A percentile compares a stretch with the other conserved stretches of the same genome.
These are phyloP conservation scores for Anthracocystis panici-leucophaei DNA, from an alignment of 1,284 basidiomycete species.

Conservation along the genomic window DNA sequence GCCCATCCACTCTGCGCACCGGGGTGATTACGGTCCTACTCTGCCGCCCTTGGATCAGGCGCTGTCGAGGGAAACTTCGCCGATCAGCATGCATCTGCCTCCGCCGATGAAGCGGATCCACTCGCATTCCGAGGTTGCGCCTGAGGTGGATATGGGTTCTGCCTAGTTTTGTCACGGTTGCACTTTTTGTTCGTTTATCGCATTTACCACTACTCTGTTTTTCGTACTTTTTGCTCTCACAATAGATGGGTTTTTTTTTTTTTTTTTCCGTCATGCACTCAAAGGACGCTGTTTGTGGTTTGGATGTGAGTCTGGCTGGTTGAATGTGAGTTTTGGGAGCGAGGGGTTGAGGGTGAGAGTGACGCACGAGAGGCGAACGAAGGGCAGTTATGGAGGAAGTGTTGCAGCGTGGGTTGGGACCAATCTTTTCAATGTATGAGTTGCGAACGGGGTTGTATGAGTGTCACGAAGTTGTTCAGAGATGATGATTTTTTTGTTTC, in stretches of 20 bases:
- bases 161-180: conserved; percentile 7
- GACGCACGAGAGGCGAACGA: too few relatives aligned
- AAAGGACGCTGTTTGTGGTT: too few relatives aligned
- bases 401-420: too few relatives aligned
- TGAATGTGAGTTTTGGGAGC: too few relatives aligned
- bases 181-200: neutral
- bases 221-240: neutral
- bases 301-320: too few relatives aligned
- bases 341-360: too few relatives aligned
- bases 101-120: conserved; percentile 47
- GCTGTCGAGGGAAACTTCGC: conserved; percentile 37
- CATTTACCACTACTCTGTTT: neutral
- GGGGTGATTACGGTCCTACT: conserved; percentile 30
- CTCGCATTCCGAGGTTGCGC: conserved; percentile 27
- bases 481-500: too few relatives aligned
- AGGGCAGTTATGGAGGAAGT: too few relatives aligned
- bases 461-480: too few relatives aligned
- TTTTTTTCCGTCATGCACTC: neutral
- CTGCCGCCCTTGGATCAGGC: conserved; percentile 48
- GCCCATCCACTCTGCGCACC: conserved; percentile 44
- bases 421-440: too few relatives aligned
- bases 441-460: too few relatives aligned
- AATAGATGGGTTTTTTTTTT: neutral
- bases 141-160: conserved; percentile 46
- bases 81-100: conserved; percentile 48